Base-by-base conservation (phyloP, 805 yeast genomes). In the Tetrapisispora iriomotensis region DNA sequence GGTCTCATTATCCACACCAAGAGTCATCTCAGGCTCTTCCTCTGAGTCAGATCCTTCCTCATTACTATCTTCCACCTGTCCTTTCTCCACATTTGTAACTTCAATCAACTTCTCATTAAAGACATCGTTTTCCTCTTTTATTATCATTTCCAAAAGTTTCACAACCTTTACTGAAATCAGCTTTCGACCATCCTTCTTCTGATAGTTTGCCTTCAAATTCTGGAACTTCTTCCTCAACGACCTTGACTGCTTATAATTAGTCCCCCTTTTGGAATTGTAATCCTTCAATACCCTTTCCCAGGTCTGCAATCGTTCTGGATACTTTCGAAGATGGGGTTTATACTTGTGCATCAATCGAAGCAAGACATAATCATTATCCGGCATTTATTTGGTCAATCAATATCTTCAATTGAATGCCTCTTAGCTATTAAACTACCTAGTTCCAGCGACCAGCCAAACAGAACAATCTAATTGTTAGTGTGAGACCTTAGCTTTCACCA, bases 201-300 rank as follows among this genome's bases (percentile, higher is more conserved):
- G 29, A 36, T 41, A 48, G 7, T 38, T 19, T 4, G 45, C 50
- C 24, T 44, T 44, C 29, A 60, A 30, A 39, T 50, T 55, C 14
- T 53, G 54, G 30, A 56, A 58, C 28, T 58, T 46, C 8, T 43
- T 51, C 44, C 49, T 53, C 22, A 60, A 26, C 3, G 63, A 58
- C 21, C 64, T 49, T 21, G 48, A 47, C 36, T 59, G 64, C 26
- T 50, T 51, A 27, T 55, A 56, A 8, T 41, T 41, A 9, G 45
- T 43, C 10, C 49, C 55, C 2, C 56, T 47, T 12, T 31, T 34
- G 2, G 29, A 14, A 42, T 58, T 60, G 37, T 54, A 60, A 22
- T 49, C 50, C 14, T 46, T 39, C 24, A 58, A 34, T 20, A 60
- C 45, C 15, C 37, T 40, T 4, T 41, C 37, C 64, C 64, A 60